Evolutionary conservation across 2,329 filamentous ascomycete genomes (phyloP), one percentile per base, ranked within the genome.

Genomic region (Aspergillus chevalieri): DNA sequence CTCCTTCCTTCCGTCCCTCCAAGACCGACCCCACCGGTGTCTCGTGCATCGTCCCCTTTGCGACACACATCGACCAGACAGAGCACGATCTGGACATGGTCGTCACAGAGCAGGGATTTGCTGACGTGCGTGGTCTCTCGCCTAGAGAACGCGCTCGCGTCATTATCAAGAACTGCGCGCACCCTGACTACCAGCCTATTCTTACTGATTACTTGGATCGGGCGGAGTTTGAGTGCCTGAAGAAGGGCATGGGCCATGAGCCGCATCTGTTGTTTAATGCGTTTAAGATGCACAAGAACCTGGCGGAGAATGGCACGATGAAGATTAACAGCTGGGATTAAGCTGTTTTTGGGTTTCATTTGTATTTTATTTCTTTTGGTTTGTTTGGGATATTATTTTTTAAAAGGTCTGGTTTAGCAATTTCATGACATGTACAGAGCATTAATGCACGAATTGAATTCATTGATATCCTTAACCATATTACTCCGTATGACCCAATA

Each of bases 21-120:
- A 94, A 93, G 79, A 85, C 80, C 12, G 89, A 95, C 67, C 88
- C 88, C 1, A 82, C 83, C 50, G 89, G 89, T 57, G 82, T 95
- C 49, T 85, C 78, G 57, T 93, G 88, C 73, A 94, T 95, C 61
- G 88, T 95, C n/a, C 89, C 89, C 52, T 92, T 94, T 86, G 89
- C 85, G 73, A 94, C 89, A 3, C 90, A 95, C 72, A 78, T 94
- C 57, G 89, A 95, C 71, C 89, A 94, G 78, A 95, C 90, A 0
- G 90, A 95, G 74, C 89, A 94, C 70, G 90, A 95, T 66, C 79
- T 95, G 36, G 89, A 95, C 60, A 84, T 95, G n/a, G 73, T 95
- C 43, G 89, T 95, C n/a, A 83, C 81, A 0, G 81, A 84, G 65
- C 80, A 82, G 67, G 89, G 90, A 50, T 80, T 94, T 21, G 90